A percentile compares a stretch with the other conserved stretches of the same genome.
phyloP scores from a whole-genome alignment of 2,329 filamentous ascomycete species.

The Fusarium ramigenum region DNA sequence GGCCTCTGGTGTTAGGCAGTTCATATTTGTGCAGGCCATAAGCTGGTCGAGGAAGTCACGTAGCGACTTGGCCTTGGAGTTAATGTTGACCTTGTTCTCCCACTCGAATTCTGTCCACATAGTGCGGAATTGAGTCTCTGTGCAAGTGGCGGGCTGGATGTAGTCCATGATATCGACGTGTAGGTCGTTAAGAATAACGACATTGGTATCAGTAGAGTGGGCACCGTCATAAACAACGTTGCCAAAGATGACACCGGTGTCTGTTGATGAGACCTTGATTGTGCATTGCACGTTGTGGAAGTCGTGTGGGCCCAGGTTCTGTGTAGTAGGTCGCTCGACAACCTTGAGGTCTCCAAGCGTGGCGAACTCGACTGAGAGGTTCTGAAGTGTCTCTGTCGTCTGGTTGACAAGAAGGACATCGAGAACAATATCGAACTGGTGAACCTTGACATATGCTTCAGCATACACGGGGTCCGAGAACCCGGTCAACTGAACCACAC shows the following conservation, averaged over 20 bases:
- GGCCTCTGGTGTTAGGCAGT: conserved; percentile 93
- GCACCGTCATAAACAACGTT: conserved; percentile 98
- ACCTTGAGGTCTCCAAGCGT: conserved; percentile 98
- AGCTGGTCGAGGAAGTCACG: conserved; percentile 92
- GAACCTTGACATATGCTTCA: conserved; percentile 98
- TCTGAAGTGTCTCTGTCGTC: conserved; percentile 94
- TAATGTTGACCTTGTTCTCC: conserved; percentile 99
- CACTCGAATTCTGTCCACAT: conserved; percentile 99
- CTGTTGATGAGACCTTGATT: conserved; percentile 97
- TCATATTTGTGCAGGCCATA: conserved; percentile 99
- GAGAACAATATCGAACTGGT: conserved; percentile 98
- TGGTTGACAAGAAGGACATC: conserved; percentile 98
- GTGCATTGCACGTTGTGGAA: conserved; percentile 99
- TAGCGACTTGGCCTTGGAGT: conserved; percentile 92
- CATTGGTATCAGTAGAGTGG: conserved; percentile 90
- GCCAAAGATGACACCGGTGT: conserved; percentile 98
- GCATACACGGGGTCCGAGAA: conserved; percentile 99
- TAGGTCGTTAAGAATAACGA: conserved; percentile 97
- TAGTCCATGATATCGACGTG: conserved; percentile 99
- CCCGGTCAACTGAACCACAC: conserved; percentile 95
- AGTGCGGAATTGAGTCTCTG: conserved; percentile 97
- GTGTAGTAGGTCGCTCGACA: conserved; percentile 93
- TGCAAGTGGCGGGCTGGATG: conserved; percentile 95
- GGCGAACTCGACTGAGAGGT: conserved; percentile 97
- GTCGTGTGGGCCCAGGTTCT: conserved; percentile 93